Percentiles rank a stretch among this genome's conserved stretches.
Evolutionary conservation across 371 early-diverging fungal species (phyloP).

Genomic region (Encephalitozoon hellem): DNA sequence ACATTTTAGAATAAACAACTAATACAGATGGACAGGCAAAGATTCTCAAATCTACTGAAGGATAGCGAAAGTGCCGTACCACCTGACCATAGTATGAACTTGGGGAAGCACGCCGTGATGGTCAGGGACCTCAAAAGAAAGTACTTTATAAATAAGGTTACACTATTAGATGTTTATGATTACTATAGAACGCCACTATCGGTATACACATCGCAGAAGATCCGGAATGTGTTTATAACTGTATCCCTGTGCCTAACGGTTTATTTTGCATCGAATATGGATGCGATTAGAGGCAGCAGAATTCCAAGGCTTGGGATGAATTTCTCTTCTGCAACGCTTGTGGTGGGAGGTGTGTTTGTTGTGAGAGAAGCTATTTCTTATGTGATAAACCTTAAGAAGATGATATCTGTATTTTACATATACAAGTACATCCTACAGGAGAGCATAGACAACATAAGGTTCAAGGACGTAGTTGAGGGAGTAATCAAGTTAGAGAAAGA

Average conservation of each 20-base stretch:
- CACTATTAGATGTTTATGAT: background rate
- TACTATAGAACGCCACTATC: background rate
- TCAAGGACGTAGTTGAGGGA: background rate
- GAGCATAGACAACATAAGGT: background rate
- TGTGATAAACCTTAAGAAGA: background rate
- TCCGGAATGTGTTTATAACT: background rate
- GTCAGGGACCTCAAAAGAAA: background rate
- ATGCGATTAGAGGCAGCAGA: background rate
- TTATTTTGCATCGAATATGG: background rate
- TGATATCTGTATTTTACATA: background rate
- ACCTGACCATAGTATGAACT: background rate
- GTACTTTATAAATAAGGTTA: background rate
- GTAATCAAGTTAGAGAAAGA: background rate
- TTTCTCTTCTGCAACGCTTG: background rate
- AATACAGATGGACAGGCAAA: background rate
- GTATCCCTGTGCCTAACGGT: conserved; percentile 4
- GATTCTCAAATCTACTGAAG: background rate
- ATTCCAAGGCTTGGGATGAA: background rate
- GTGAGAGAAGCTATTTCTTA: background rate
- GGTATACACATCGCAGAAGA: background rate
- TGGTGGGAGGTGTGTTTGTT: background rate
- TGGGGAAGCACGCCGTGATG: background rate
- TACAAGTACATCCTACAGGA: background rate
- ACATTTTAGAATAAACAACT: background rate
- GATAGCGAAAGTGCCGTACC: background rate